Percentiles rank a stretch among this genome's conserved stretches.
Evolutionary conservation across 2,329 filamentous ascomycete species (phyloP).

Genomic region (Colletotrichum coccodes): DNA sequence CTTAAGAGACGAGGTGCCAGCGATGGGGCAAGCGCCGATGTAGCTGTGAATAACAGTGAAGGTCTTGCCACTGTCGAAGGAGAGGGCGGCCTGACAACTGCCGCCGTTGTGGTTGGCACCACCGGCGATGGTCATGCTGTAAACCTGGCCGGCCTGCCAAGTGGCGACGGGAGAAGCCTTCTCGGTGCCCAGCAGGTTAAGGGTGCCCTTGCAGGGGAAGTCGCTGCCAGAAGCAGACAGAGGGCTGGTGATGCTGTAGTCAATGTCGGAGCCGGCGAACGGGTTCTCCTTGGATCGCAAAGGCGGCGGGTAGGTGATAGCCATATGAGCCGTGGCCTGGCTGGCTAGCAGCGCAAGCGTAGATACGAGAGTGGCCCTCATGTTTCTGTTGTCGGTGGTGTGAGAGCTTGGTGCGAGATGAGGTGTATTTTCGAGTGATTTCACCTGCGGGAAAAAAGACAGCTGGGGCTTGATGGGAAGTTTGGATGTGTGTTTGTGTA

Average conservation of each 20-base stretch:
- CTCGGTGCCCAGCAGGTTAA: constrained; percentile 57
- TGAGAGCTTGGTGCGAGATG: not conserved
- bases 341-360: constrained; percentile 48
- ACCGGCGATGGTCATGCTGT: constrained; percentile 73
- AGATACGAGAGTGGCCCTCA: constrained; percentile 36
- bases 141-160: constrained; percentile 70
- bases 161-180: constrained; percentile 65
- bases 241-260: constrained; percentile 79
- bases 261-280: constrained; percentile 56
- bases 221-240: constrained; percentile 69
- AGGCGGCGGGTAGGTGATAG: constrained; percentile 63
- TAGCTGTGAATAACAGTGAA: constrained; percentile 75
- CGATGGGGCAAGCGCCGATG: constrained; percentile 63
- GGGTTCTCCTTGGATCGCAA: constrained; percentile 65
- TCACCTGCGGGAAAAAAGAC: constrained; percentile 12
- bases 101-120: constrained; percentile 74
- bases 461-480: constrained; percentile 1
- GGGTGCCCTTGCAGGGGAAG: constrained; percentile 80
- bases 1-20: constrained; percentile 61
- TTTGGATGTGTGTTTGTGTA: not conserved
- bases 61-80: constrained; percentile 75
- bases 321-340: constrained; percentile 64
- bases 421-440: not conserved
- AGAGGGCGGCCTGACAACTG: constrained; percentile 80
- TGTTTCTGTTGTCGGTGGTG: constrained; percentile 35